phyloP scores from a whole-genome alignment of 176 grass and related monocot genomes.

The Triticum monococcum region DNA sequence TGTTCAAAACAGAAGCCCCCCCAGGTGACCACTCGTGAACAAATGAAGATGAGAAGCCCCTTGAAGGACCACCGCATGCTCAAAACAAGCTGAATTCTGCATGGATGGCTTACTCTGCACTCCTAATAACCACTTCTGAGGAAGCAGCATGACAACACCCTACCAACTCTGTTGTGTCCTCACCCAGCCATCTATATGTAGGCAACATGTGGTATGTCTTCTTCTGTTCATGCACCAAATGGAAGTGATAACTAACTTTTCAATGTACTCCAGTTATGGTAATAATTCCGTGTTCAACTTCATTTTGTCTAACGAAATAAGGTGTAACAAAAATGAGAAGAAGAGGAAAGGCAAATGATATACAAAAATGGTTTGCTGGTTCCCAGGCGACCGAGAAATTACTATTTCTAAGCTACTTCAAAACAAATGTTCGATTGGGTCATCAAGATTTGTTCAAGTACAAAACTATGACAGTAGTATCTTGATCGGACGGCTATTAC shows the following conservation, averaged over 20 bases:
- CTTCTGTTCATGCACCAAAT: background rate
- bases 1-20: background rate
- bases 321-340: background rate
- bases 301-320: background rate
- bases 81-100: constrained; percentile 30
- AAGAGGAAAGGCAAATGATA: background rate
- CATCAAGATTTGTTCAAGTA: no score
- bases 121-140: constrained; percentile 9
- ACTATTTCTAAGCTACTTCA: no score
- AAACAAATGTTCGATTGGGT: no score
- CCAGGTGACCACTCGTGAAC: background rate
- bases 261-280: background rate
- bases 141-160: background rate
- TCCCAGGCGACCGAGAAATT: no score
- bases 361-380: background rate
- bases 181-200: background rate
- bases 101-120: constrained; percentile 1
- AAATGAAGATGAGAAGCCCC: background rate
- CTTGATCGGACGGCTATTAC: no score
- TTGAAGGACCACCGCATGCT: constrained; percentile 21
- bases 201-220: background rate
- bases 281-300: background rate
- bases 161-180: constrained; percentile 7
- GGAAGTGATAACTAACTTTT: background rate
- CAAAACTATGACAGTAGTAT: no score